These are phyloP conservation scores for Aureobasidium sp. DNA, from an alignment of 2,329 filamentous ascomycete genomes.

Conservation along the genomic window DNA sequence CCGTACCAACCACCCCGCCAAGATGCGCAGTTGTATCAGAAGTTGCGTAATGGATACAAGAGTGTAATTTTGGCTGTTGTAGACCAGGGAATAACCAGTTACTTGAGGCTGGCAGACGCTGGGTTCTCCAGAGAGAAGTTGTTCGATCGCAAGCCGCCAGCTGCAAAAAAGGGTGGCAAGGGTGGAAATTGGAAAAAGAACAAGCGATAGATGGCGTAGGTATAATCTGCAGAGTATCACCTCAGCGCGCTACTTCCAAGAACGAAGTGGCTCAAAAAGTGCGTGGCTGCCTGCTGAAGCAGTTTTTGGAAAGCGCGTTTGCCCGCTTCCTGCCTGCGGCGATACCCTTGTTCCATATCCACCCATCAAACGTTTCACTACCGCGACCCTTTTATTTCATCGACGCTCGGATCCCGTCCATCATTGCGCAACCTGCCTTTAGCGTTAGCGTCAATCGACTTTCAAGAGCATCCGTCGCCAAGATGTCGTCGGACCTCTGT, in stretches of 20 bases:
- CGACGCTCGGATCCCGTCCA: not conserved
- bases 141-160: conserved; percentile 48
- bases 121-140: conserved; percentile 67
- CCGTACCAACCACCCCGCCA: conserved; percentile 60
- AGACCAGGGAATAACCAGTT: conserved; percentile 84
- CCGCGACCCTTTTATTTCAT: not conserved
- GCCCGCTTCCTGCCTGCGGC: not conserved
- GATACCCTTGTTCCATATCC: not conserved
- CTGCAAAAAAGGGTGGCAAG: conserved; percentile 30
- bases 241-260: not conserved
- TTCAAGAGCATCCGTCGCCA: not conserved
- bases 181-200: conserved; percentile 18
- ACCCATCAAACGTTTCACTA: not conserved
- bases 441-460: not conserved
- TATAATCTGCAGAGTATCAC: not conserved
- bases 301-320: not conserved
- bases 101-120: conserved; percentile 71
- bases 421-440: not conserved
- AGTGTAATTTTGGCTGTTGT: conserved; percentile 84
- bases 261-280: not conserved
- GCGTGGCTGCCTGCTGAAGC: not conserved
- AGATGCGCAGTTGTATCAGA: conserved; percentile 57
- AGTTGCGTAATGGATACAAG: conserved; percentile 75
- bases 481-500: conserved; percentile 17
- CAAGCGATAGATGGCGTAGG: not conserved